Base-by-base conservation (phyloP, 306 rosid genomes). In the Calophaca sinica region DNA sequence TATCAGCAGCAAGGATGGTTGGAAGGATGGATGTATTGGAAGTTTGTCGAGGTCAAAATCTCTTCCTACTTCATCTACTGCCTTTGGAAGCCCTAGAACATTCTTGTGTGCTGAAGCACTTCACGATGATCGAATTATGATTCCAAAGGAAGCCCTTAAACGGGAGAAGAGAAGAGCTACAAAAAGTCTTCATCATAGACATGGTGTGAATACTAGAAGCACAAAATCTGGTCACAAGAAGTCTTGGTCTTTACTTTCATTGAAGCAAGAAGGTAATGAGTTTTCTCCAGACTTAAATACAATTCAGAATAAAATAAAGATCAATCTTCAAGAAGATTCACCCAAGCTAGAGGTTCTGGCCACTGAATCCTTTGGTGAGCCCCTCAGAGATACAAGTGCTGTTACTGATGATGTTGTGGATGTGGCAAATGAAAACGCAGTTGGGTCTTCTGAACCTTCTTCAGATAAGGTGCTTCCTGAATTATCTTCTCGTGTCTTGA, bases 1-100 rank as follows among this genome's bases (percentile, higher is more conserved):
- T 70, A 94, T 94, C 77, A 94, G 99, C 86, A 94, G 97, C 66
- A 87, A 89, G 84, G 99, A 94, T 85, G 99, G 99, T 70, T 94
- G 99, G 99, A 94, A 87, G 89, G 89, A 87, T 78, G 90, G 80
- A 41, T 79, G 71, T 72, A 72, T 80, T 42, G 80, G 72, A 51
- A 86, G 84, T 72, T 86, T 94, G 83, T 73, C 93, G 6, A 90
- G 96, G 70, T 94, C 99, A 29, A 92, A 62, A 74, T 94, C 99
- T 76, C 96, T 94, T 81, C 97, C 99, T 10, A 81, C 96, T 65
- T 92, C 97, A 33, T 87, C 96, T 70, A 81, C 87, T 70, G 81
- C 79, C 41, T 87, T 81, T 82, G 90, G 85, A 76, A 88, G 85
- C 87, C 85, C 91, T 45, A 87, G 78, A 75, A 72, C 80, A 67